phyloP scores from a whole-genome alignment of 148 eudicot genomes.

The Camellia japonica region DNA sequence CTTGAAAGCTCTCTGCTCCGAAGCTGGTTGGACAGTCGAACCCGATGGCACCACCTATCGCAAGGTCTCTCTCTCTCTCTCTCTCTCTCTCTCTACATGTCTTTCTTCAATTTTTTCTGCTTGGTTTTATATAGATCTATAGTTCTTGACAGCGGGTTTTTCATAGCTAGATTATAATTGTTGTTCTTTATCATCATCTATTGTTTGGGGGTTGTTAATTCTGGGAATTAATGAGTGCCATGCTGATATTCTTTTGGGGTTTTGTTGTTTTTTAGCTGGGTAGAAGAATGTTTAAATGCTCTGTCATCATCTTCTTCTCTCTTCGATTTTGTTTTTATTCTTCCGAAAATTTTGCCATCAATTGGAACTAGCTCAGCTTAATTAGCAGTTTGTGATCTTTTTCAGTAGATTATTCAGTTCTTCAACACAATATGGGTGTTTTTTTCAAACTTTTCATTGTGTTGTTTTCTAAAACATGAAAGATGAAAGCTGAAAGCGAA shows the following conservation, averaged over 20 bases:
- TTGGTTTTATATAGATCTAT: conserved; percentile 22
- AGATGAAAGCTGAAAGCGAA: no score
- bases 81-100: neutral
- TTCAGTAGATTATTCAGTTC: neutral
- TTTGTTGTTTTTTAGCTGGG: neutral
- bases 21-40: conserved; percentile 93
- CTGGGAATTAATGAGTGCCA: neutral
- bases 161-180: neutral
- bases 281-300: neutral
- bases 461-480: no score
- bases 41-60: conserved; percentile 96
- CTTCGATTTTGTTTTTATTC: neutral
- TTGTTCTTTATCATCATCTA: no score
- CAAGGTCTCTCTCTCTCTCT: conserved; percentile 45
- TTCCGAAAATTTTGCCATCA: neutral
- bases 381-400: neutral
- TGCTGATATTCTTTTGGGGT: neutral
- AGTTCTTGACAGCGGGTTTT: conserved; percentile 13
- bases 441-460: no score
- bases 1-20: conserved; percentile 78
- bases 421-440: neutral
- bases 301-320: neutral
- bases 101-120: no score
- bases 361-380: neutral
- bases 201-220: neutral